Percentiles rank a stretch among this genome's conserved stretches.
phyloP scores from a whole-genome alignment of 2,329 filamentous ascomycete species.

The Elsinoe batatas region DNA sequence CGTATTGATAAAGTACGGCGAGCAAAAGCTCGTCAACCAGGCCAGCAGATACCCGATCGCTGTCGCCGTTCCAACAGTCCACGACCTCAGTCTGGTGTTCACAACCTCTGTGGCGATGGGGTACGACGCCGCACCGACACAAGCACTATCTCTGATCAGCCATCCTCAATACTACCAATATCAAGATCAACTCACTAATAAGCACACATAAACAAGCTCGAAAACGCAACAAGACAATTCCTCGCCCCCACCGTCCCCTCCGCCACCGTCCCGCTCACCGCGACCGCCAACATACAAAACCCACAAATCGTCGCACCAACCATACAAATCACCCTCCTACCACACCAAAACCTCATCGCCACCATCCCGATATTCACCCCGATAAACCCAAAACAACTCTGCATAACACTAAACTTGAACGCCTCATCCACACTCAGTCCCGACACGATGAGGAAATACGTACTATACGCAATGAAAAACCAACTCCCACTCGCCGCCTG shows the following conservation, averaged over 20 bases:
- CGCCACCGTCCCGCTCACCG: conserved; percentile 34
- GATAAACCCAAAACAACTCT: conserved; percentile 43
- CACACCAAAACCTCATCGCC: conserved; percentile 43
- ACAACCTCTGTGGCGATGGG: conserved; percentile 34
- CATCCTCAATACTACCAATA: background rate
- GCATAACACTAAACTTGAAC: conserved; percentile 44
- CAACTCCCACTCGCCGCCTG: conserved; percentile 28
- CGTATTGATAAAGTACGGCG: conserved; percentile 50
- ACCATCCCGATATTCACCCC: conserved; percentile 44
- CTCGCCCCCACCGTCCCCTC: conserved; percentile 25
- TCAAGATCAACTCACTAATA: conserved; percentile 25
- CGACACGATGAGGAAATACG: conserved; percentile 50
- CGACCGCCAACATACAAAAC: conserved; percentile 44
- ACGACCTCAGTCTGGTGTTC: conserved; percentile 37
- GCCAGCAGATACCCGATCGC: conserved; percentile 45
- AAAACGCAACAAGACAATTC: conserved; percentile 42
- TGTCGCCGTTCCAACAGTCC: conserved; percentile 46
- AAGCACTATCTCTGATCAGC: conserved; percentile 36
- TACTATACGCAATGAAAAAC: conserved; percentile 39
- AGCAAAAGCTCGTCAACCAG: conserved; percentile 48
- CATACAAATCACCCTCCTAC: conserved; percentile 44
- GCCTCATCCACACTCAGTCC: conserved; percentile 29
- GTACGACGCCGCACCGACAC: conserved; percentile 47
- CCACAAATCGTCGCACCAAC: conserved; percentile 43
- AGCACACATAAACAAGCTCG: conserved; percentile 43